Evolutionary conservation across 345 rosid species (phyloP).

Genomic region (Eucalyptus polyanthemos): DNA sequence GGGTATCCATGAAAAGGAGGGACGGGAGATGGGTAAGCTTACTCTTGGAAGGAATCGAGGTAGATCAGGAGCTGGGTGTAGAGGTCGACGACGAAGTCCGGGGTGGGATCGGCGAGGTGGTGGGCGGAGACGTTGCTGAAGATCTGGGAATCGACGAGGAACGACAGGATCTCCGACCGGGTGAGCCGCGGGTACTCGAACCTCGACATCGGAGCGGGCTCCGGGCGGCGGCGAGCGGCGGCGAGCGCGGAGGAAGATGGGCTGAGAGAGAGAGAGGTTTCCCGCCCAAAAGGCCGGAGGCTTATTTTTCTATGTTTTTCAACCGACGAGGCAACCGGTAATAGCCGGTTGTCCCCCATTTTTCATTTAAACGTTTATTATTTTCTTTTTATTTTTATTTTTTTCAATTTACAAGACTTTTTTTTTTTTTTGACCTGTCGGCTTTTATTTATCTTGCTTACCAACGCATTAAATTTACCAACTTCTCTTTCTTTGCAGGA

Average conservation of each 20-base stretch:
- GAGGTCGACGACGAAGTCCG: constrained; percentile 43
- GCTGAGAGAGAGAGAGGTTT: not conserved
- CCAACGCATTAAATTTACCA: not conserved
- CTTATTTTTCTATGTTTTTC: not conserved
- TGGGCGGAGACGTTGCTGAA: constrained; percentile 34
- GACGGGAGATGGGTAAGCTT: not conserved
- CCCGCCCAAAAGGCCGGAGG: not conserved
- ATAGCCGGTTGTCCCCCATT: not conserved
- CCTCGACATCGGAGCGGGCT: constrained; percentile 34
- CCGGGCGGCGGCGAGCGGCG: not conserved
- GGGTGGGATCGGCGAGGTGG: constrained; percentile 45
- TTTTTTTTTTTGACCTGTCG: too few relatives aligned
- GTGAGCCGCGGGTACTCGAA: constrained; percentile 57
- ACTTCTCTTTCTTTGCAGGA: not conserved
- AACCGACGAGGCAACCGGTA: not conserved
- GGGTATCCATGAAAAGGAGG: not conserved
- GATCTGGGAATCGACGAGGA: constrained; percentile 50
- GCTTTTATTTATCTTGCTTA: too few relatives aligned
- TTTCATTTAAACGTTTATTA: not conserved
- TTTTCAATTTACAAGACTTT: not conserved
- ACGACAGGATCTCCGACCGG: constrained; percentile 41
- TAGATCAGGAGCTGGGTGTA: constrained; percentile 58
- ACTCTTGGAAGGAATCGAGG: constrained; percentile 66
- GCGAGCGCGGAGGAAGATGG: not conserved
- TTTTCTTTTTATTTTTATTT: too few relatives aligned